Conservation (phyloP, 441 rosid genomes). For the Dalechampia spathulata region DNA sequence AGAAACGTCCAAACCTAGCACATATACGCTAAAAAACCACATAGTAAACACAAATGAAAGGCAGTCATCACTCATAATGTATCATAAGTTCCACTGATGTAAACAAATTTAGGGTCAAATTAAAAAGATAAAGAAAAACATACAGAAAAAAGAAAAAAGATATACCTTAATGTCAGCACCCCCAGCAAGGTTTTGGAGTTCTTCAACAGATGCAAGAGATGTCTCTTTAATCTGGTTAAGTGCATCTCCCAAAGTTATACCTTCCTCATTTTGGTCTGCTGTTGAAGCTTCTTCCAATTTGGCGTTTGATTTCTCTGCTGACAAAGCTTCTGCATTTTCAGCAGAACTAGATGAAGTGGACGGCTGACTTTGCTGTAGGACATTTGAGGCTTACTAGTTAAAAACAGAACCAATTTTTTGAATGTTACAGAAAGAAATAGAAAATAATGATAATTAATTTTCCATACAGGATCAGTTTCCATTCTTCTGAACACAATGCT, state of each 20-base stretch:
- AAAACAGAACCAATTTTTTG: constrained; percentile 6
- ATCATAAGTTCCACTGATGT: background rate
- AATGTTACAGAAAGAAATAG: background rate
- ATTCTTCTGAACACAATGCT: constrained; percentile 92
- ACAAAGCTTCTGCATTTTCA: constrained; percentile 43
- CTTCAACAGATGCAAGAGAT: constrained; percentile 93
- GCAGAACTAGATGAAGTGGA: constrained; percentile 45
- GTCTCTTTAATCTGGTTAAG: constrained; percentile 65
- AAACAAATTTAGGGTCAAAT: background rate
- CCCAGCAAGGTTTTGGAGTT: constrained; percentile 90
- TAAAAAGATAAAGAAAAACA: background rate
- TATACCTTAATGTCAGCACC: constrained; percentile 97
- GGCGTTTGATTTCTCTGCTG: constrained; percentile 40
- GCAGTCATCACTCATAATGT: background rate
- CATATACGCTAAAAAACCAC: background rate
- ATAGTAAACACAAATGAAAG: background rate
- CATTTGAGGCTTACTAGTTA: constrained; percentile 16
- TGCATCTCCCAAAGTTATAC: constrained; percentile 74
- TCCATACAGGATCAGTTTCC: constrained; percentile 83
- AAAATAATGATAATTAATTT: constrained; percentile 5
- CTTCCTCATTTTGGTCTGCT: constrained; percentile 57
- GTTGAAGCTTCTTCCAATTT: constrained; percentile 46
- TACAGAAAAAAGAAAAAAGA: background rate
- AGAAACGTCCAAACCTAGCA: background rate
- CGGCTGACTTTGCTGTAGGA: constrained; percentile 45